Conservation (phyloP, 257 asterid species). For the Thymus quinquecostatus region DNA sequence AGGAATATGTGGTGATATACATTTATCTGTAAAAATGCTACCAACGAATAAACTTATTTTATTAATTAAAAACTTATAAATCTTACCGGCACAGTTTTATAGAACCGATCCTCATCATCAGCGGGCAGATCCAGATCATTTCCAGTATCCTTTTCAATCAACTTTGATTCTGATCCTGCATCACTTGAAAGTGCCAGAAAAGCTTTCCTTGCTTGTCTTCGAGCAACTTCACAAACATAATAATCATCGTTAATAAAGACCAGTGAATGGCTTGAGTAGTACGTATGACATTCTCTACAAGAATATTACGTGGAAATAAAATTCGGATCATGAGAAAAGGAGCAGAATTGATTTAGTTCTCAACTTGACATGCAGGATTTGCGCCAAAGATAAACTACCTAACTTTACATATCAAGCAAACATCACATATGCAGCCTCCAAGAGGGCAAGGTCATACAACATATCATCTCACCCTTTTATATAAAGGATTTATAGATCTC, state of each 20-base stretch:
- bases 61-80: conserved; percentile 20
- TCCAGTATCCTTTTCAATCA: conserved; percentile 52
- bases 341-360: conserved; percentile 1
- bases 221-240: conserved; percentile 57
- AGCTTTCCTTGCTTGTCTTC: conserved; percentile 84
- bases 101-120: conserved; percentile 50
- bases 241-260: conserved; percentile 32
- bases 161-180: conserved; percentile 38
- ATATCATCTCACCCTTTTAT: not conserved
- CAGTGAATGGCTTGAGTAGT: conserved; percentile 25
- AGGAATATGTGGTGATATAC: conserved; percentile 1
- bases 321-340: not conserved
- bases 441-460: conserved; percentile 4
- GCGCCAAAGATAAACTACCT: not conserved
- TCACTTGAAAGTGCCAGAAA: conserved; percentile 63
- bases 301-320: not conserved
- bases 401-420: conserved; percentile 1
- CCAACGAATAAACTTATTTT: conserved; percentile 17
- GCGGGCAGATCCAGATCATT: conserved; percentile 42
- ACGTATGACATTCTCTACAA: conserved; percentile 1
- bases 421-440: conserved; percentile 18
- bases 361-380: conserved; percentile 4
- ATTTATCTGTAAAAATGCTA: not conserved
- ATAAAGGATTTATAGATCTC: conserved; percentile 13
- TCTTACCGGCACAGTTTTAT: conserved; percentile 74